phyloP scores from a whole-genome alignment of 2,329 filamentous ascomycete species.

The Penicillium decumbens region DNA sequence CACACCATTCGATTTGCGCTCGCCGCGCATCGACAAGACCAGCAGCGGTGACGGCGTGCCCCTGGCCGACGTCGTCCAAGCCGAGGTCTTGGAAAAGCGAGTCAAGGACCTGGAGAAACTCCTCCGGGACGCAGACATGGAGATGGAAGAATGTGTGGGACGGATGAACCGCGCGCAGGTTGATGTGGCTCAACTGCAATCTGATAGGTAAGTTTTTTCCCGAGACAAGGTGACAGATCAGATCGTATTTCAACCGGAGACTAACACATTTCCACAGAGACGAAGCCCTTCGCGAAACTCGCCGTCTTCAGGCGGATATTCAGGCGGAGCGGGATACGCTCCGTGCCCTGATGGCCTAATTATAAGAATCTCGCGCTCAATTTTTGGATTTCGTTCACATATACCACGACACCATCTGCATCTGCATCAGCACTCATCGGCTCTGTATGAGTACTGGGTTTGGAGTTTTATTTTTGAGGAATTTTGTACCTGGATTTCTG shows the following conservation, averaged over 20 bases:
- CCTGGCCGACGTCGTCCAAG: conserved; percentile 65
- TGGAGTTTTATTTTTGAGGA: conserved; percentile 2
- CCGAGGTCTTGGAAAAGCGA: conserved; percentile 69
- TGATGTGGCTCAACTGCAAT: conserved; percentile 72
- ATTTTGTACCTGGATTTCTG: background rate
- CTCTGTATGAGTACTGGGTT: conserved; percentile 8
- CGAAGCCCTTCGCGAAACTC: conserved; percentile 66
- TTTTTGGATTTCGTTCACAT: conserved; percentile 8
- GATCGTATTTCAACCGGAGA: conserved; percentile 9
- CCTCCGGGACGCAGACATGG: conserved; percentile 66
- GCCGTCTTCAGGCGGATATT: conserved; percentile 63
- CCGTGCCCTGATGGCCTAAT: conserved; percentile 44
- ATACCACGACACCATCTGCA: conserved; percentile 22
- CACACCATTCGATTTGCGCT: conserved; percentile 57
- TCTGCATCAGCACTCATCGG: conserved; percentile 17
- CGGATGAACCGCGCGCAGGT: conserved; percentile 80
- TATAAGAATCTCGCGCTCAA: background rate
- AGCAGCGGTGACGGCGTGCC: conserved; percentile 57
- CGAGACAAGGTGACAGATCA: conserved; percentile 10
- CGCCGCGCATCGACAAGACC: conserved; percentile 58
- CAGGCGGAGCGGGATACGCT: conserved; percentile 60
- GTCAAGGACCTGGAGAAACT: conserved; percentile 83
- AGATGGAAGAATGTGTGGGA: conserved; percentile 79
- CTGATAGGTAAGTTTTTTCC: conserved; percentile 38
- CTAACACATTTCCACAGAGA: conserved; percentile 48